Conservation (phyloP, 208 protist species). For the Leishmania tarentolae region DNA sequence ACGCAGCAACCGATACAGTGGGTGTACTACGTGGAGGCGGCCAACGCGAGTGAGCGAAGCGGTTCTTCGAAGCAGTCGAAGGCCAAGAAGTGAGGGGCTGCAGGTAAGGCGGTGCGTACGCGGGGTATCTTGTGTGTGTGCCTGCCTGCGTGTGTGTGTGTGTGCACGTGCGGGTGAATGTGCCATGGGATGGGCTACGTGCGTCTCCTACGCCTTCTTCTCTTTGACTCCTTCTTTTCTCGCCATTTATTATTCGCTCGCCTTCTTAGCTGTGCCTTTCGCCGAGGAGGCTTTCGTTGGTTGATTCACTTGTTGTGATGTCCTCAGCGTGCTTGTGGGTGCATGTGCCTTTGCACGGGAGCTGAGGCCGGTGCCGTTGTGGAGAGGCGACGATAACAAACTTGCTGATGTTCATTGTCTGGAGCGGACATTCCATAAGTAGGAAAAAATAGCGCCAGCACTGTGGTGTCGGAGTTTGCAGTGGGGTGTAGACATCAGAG, state of each 20-base stretch:
- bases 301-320: background rate
- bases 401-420: background rate
- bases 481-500: background rate
- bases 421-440: background rate
- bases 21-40: conserved; percentile 88
- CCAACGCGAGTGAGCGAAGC: conserved; percentile 18
- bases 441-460: background rate
- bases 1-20: conserved; percentile 60
- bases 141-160: too few species aligned
- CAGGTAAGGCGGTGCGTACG: background rate
- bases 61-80: conserved; percentile 19
- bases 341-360: background rate
- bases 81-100: conserved; percentile 12
- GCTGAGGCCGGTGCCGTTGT: background rate
- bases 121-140: background rate
- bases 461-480: background rate
- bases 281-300: background rate
- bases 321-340: background rate
- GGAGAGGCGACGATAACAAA: background rate
- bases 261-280: background rate
- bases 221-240: background rate
- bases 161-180: background rate
- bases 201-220: background rate
- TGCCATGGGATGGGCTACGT: background rate
- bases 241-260: background rate